Base-by-base conservation (phyloP, 768 basidiomycete species). In the Phylloporus sp. region DNA sequence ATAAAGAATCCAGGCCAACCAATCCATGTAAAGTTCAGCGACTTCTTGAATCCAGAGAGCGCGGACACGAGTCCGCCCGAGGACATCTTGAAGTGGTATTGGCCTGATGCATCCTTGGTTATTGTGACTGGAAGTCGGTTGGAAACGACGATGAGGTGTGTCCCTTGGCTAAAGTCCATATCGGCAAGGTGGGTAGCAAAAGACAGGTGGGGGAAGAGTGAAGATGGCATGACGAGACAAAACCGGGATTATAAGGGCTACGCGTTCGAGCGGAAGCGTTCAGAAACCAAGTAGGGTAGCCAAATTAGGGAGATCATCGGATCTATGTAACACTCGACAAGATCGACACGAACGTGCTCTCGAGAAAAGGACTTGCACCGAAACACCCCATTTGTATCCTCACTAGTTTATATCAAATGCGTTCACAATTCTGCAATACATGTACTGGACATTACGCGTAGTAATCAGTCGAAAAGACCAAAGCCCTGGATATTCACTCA, bases 31-130 rank as follows among this genome's bases (percentile, higher is more conserved):
- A 99, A 98, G 69, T 82, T 86, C 80, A 98, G 86, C 31, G 88
- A 93, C 74, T 97, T 97, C 76, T 99, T 99, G 81, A 94, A 95
- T 42, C 97, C 95, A 22, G 89, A 88, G 59, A 99, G 85, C 54
- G 97, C 97, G 47, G 91, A 94, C 56, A 98, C 97, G 55, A 99
- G 88, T 49, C 97, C 97, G 26, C 97, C 97, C 4, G 92, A 95
- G 53, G 92, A 95, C 95, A 97, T 97, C 78, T 95, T 90, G 82
- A 97, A 98, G 76, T 95, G 91, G 72, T 95, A 97, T 70, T 95
- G 86, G 67, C 94, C 94, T 46, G 77, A 73, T 13, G 81, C 85
- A 81, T 97, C 95, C 75, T 93, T 95, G 69, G 77, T 91, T 67
- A 98, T 97, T 42, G 95, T 97, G 54, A 98, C 81, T 20, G 95